These are phyloP conservation scores for Lepidium didymum DNA, from an alignment of 345 rosid species.

Conservation along the genomic window DNA sequence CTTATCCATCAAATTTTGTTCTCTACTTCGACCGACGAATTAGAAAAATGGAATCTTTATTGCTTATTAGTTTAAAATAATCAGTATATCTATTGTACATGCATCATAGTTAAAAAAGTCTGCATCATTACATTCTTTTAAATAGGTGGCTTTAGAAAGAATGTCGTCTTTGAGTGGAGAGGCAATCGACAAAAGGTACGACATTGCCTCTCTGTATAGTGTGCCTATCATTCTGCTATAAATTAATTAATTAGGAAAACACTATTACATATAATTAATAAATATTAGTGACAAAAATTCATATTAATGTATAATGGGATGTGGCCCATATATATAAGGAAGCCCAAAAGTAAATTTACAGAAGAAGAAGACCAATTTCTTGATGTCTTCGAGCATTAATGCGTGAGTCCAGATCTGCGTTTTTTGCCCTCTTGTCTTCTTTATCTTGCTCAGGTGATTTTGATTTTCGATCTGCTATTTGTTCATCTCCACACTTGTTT, in stretches of 20 bases:
- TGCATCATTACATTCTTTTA: not conserved
- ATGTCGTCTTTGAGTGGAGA: slow-evolving; percentile 20
- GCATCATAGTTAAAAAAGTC: not conserved
- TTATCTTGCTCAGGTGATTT: no score
- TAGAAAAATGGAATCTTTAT: not conserved
- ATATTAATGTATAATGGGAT: no score
- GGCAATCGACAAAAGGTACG: slow-evolving; percentile 10
- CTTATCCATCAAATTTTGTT: slow-evolving; percentile 1
- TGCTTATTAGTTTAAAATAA: not conserved
- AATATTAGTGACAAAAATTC: not conserved
- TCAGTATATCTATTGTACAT: not conserved
- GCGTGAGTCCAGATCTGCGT: no score
- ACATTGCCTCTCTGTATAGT: slow-evolving; percentile 20
- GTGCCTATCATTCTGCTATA: slow-evolving; percentile 12
- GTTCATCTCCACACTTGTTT: no score
- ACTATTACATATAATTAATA: not conserved
- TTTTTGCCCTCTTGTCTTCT: no score
- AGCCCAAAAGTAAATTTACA: no score
- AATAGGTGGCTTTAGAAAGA: not conserved
- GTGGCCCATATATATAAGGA: no score
- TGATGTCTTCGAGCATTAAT: no score
- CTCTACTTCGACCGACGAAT: slow-evolving; percentile 15
- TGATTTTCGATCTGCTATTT: no score
- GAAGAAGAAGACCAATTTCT: no score
- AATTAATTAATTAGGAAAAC: not conserved